Conservation (phyloP, 306 rosid genomes). For the Prunus persica region Prunus_persica_NCBIv2 NC_034016.1:2060001-2060500, state of each 20-base stretch:
- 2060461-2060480: constrained; percentile 3
- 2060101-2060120: neutral
- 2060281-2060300: neutral
- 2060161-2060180: neutral
- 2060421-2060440: neutral
- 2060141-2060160: neutral
- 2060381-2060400: neutral
- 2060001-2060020: neutral
- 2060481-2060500: constrained; percentile 1
- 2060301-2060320: neutral
- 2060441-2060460: neutral
- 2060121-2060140: neutral
- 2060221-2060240: neutral
- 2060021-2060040: neutral
- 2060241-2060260: neutral
- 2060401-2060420: neutral
- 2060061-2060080: neutral
- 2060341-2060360: neutral
- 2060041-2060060: neutral
- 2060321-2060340: neutral
- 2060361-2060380: neutral
- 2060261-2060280: neutral
- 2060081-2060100: neutral
- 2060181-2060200: neutral
- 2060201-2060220: neutral